These are phyloP conservation scores for Crataegus laevigata DNA, from an alignment of 306 rosid genomes.

Conservation along the genomic window DNA sequence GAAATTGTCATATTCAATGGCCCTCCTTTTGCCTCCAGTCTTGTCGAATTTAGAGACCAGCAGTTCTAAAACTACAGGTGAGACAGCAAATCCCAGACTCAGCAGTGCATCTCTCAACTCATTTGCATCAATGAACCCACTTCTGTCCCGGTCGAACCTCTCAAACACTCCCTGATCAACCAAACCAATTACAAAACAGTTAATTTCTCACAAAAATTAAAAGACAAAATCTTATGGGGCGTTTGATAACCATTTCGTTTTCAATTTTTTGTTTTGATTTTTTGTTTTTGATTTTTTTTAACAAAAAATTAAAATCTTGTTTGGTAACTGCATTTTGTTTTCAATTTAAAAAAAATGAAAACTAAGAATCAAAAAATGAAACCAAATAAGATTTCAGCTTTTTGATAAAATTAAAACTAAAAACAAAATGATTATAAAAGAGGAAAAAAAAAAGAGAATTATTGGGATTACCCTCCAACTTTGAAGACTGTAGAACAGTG, in stretches of 20 bases:
- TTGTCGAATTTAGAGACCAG: slow-evolving; percentile 92
- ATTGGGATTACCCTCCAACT: slow-evolving; percentile 69
- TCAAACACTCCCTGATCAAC: slow-evolving; percentile 63
- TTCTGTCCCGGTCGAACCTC: slow-evolving; percentile 79
- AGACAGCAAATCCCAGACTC: slow-evolving; percentile 77
- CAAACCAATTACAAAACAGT: not conserved
- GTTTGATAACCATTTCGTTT: too few relatives aligned
- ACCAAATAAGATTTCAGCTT: too few relatives aligned
- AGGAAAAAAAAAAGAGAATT: not conserved
- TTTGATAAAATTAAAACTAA: not conserved
- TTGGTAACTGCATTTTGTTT: too few relatives aligned
- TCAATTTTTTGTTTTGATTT: too few relatives aligned
- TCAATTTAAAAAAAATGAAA: too few relatives aligned
- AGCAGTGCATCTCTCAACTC: slow-evolving; percentile 86
- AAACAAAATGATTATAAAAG: too few relatives aligned
- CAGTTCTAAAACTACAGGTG: slow-evolving; percentile 71
- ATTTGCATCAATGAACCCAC: slow-evolving; percentile 67
- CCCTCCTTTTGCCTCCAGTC: slow-evolving; percentile 69
- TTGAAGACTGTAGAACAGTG: slow-evolving; percentile 86
- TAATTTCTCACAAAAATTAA: too few relatives aligned
- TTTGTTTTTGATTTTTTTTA: too few relatives aligned
- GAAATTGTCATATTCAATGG: slow-evolving; percentile 91
- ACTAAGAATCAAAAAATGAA: too few relatives aligned
- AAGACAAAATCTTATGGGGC: too few relatives aligned
- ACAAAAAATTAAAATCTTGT: too few relatives aligned